Percentiles rank a stretch among this genome's conserved stretches.
phyloP scores from a whole-genome alignment of 257 asterid species.

The Solanum piurae region DNA sequence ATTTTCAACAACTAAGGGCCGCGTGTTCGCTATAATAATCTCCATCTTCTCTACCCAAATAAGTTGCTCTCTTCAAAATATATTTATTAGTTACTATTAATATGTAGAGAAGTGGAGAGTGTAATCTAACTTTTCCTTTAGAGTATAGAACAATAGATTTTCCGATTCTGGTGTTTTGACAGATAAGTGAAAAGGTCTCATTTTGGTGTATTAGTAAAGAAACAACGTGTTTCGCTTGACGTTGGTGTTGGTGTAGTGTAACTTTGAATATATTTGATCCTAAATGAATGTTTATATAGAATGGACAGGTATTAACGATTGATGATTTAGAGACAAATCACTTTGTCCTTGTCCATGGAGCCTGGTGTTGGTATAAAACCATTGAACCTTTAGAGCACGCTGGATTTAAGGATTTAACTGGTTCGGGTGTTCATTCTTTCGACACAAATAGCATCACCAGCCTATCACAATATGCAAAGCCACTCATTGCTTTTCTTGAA shows the following conservation, averaged over 20 bases:
- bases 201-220: neutral
- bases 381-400: conserved; percentile 75
- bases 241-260: neutral
- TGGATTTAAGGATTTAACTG: conserved; percentile 90
- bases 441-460: conserved; percentile 70
- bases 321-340: conserved; percentile 69
- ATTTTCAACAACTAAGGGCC: too few relatives aligned
- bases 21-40: too few relatives aligned
- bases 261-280: neutral
- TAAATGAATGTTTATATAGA: neutral
- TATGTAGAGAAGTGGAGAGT: too few relatives aligned
- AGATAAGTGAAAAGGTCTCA: neutral
- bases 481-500: conserved; percentile 57
- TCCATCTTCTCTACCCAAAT: too few relatives aligned
- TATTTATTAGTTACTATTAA: too few relatives aligned
- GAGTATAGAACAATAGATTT: neutral
- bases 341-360: conserved; percentile 96
- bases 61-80: too few relatives aligned
- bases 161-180: neutral
- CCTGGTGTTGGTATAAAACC: conserved; percentile 99
- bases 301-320: conserved; percentile 49
- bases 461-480: conserved; percentile 80
- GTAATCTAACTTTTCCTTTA: neutral
- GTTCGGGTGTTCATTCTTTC: conserved; percentile 83
- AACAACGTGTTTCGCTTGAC: neutral